Conservation (phyloP, 495 filamentous ascomycete genomes). For the Usnea hakonensis region DNA sequence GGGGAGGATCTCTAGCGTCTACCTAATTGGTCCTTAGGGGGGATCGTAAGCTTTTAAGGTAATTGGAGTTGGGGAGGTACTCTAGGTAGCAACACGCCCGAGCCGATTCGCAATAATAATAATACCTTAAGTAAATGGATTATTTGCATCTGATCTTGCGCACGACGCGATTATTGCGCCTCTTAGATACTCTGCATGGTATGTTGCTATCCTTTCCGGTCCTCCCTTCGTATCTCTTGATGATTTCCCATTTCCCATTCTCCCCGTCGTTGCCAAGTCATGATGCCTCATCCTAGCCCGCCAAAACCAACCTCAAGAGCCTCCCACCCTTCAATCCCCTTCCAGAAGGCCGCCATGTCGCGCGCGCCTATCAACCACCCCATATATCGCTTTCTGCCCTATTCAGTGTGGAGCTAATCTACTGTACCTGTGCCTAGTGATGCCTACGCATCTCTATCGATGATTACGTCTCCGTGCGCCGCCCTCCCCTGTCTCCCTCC, state of each 20-base stretch:
- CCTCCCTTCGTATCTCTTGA: background rate
- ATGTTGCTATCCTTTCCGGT: conserved; percentile 4
- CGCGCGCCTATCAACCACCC: conserved; percentile 5
- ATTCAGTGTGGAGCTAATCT: background rate
- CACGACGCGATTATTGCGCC: conserved; percentile 18
- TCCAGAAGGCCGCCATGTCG: conserved; percentile 9
- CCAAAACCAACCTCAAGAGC: too few relatives aligned
- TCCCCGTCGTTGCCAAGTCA: background rate
- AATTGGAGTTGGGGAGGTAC: too few relatives aligned
- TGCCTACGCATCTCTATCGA: conserved; percentile 7
- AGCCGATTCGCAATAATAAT: conserved; percentile 3
- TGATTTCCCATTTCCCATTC: background rate
- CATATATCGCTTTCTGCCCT: background rate
- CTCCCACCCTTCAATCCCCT: conserved; percentile 6
- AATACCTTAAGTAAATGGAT: background rate
- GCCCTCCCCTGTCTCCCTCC: conserved; percentile 10
- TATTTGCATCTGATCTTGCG: conserved; percentile 4
- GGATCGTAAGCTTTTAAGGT: background rate
- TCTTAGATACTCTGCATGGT: conserved; percentile 8
- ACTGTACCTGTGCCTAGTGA: background rate
- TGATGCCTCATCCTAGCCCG: conserved; percentile 2
- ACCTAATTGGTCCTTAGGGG: too few relatives aligned
- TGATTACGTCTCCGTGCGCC: conserved; percentile 8
- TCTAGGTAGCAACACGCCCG: background rate
- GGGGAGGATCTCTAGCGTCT: too few relatives aligned